Evolutionary conservation across 1,284 basidiomycete species (phyloP), one percentile per base, ranked within the genome.

Genomic region (Apiotrichum veenhuisii): DNA sequence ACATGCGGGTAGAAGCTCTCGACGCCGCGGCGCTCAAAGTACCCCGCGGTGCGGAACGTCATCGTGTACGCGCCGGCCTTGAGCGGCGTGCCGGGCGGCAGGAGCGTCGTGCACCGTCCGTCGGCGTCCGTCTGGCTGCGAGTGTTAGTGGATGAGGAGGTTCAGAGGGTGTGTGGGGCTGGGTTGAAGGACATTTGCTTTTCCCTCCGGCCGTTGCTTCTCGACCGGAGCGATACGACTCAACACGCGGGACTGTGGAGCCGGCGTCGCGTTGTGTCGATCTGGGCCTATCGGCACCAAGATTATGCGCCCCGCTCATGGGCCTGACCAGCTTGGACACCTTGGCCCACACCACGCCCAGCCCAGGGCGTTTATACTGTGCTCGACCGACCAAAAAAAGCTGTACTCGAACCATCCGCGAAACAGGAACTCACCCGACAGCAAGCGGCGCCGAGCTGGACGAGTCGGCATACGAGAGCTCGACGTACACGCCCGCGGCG

Each of bases 1-100:
- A 73, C 68, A 12, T 85, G 85, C 1, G 92, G 92, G 78, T 92
- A 95, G 70, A 96, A 94, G 18, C 85, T 87, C 54, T 83, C 78
- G 45, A 85, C 80, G 2, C 79, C 81, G 0, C 80, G 82, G 23
- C 70, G 74, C 33, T 85, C 84, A 71, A 94, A 95, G 73, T 95
- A 94, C 7, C 85, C 82, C 55, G 86, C 87, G 0, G 88, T 90
- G 69, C 84, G 83, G 80, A 96, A 95, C 7, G 85, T 80, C 66
- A 95, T 84, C 77, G 90, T 92, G 79, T 94, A 95, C 3, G 84
- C 77, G 1, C 87, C 86, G 18, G 83, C 79, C n/a, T 79, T 74
- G 5, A 60, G 61, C 23, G 71, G 71, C 1, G 82, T 77, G 85
- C 80, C 20, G 88, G 82, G 61, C 82, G 80, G 60, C 82, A 81